These are phyloP conservation scores for Lindgomyces ingoldianus DNA, from an alignment of 495 filamentous ascomycete genomes.

Conservation along the genomic window DNA sequence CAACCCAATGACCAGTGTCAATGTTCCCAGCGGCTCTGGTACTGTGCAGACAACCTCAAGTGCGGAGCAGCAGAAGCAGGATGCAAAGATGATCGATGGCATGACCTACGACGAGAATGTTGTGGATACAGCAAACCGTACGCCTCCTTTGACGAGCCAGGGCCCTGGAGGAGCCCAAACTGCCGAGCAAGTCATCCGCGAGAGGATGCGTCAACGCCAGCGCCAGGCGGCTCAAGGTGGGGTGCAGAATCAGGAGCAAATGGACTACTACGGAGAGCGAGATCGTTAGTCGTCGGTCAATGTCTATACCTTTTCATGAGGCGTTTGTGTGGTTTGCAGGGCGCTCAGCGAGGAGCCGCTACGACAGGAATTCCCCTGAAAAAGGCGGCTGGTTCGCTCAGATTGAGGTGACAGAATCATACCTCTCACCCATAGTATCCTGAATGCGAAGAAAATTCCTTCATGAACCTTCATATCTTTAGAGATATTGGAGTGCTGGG, in stretches of 20 bases:
- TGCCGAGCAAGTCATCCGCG: conserved; percentile 58
- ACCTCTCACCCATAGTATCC: neutral
- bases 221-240: neutral
- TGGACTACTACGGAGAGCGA: conserved; percentile 7
- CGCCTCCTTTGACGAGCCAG: conserved; percentile 38
- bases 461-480: no score
- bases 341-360: neutral
- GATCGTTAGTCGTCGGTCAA: neutral
- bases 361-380: neutral
- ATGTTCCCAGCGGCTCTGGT: conserved; percentile 20
- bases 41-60: conserved; percentile 19
- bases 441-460: neutral
- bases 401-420: neutral
- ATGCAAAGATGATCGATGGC: conserved; percentile 47
- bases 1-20: conserved; percentile 27
- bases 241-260: neutral
- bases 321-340: neutral
- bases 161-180: conserved; percentile 45
- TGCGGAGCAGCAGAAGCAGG: conserved; percentile 35
- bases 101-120: conserved; percentile 45
- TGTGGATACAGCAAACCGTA: conserved; percentile 43
- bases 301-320: neutral
- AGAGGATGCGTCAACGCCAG: conserved; percentile 44
- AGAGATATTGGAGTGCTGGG: neutral
- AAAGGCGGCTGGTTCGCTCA: neutral